Base-by-base conservation (phyloP, 1,284 basidiomycete genomes). In the Cronartium ribicola region DNA sequence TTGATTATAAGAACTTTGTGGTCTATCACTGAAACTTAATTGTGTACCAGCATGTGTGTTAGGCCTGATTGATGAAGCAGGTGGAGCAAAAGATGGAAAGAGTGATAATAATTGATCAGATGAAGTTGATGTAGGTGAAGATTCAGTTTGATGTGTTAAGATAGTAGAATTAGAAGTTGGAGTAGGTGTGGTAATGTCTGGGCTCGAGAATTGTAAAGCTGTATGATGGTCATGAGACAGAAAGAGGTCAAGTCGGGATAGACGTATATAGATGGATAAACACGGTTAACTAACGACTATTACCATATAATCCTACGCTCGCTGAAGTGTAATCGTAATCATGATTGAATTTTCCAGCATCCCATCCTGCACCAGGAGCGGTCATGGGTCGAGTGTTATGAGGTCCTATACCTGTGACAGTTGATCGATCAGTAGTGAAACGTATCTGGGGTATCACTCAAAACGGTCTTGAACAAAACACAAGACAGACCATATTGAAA, bases 331-430 rank as follows among this genome's bases (percentile, higher is more conserved):
- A 65, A 41, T 72, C 69, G 40, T 64, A 40, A 20, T 46, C 62
- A 64, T 59, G 41, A 40, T 41, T 37, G 20, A 64, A 46, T 48
- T 71, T 43, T n/a, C 69, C 63, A 10, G 43, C 69, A 14, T 46
- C 62, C 69, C 69, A 72, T 2, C 37, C 46, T 22, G 69, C 41
- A 62, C 69, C 69, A 39, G 69, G 69, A 5, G 69, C 69, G 46
- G 69, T 72, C 69, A 72, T 72, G n/a, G 69, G 69, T 14, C 69
- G 61, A 48, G 60, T 51, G 44, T 64, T 55, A 3, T 72, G 69
- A 59, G 62, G 13, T 60, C 51, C 61, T 29, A 65, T 59, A 55
- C 59, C 69, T 72, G 59, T 20, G 4, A 4, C 29, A 39, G 37
- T 11, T 11, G 11, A 11, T n/a, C 11, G 46, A 51, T 51, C 46